phyloP scores from a whole-genome alignment of 768 basidiomycete genomes.

The Trametes maxima region DNA sequence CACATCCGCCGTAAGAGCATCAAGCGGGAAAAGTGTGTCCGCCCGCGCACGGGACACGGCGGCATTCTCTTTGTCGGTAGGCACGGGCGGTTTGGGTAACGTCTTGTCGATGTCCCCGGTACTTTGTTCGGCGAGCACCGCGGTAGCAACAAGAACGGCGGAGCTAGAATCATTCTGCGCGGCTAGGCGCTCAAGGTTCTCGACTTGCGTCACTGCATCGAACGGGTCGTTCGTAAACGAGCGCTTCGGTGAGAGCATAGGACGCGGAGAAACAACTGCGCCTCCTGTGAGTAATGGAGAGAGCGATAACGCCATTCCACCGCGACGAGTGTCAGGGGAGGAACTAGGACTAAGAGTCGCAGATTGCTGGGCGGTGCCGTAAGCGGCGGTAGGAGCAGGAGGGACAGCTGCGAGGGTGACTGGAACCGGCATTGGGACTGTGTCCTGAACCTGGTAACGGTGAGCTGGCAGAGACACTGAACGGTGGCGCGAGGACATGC shows the following conservation, averaged over 20 bases:
- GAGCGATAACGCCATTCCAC: slow-evolving; percentile 2
- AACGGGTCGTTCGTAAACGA: slow-evolving; percentile 49
- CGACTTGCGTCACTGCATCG: slow-evolving; percentile 51
- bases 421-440: slow-evolving; percentile 8
- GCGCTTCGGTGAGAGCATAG: slow-evolving; percentile 66
- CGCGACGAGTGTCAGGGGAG: slow-evolving; percentile 9
- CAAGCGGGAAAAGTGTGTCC: slow-evolving; percentile 37
- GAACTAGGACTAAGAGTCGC: not conserved
- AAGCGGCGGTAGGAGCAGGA: not conserved
- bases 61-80: slow-evolving; percentile 42
- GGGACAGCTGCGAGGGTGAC: slow-evolving; percentile 5
- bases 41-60: slow-evolving; percentile 17
- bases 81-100: slow-evolving; percentile 59
- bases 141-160: too few species aligned
- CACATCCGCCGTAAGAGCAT: slow-evolving; percentile 8
- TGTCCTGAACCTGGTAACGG: slow-evolving; percentile 46
- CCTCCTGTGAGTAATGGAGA: slow-evolving; percentile 20
- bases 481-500: slow-evolving; percentile 55
- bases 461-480: slow-evolving; percentile 67
- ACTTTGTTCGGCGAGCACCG: not conserved
- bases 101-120: slow-evolving; percentile 51
- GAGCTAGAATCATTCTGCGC: slow-evolving; percentile 46
- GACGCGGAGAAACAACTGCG: slow-evolving; percentile 59
- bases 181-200: slow-evolving; percentile 72
- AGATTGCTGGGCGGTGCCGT: not conserved